Base-by-base conservation (phyloP, 1,284 basidiomycete species). In the Cryptococcus sp. region DNA sequence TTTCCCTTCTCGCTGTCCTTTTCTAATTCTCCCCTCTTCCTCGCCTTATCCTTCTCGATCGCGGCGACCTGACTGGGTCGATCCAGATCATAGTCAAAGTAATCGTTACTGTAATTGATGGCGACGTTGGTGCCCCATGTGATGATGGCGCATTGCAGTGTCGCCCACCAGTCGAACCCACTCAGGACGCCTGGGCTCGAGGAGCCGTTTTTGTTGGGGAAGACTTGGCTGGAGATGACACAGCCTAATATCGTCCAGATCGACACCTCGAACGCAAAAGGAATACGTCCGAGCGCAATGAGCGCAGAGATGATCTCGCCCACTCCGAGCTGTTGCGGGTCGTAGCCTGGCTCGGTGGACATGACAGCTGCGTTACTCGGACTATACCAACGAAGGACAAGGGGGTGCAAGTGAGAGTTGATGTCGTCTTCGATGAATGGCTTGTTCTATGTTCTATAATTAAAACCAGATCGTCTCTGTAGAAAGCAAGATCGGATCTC, bases 71-170 rank as follows among this genome's bases (percentile, higher is more conserved):
- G 59, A 16, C 60, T 62, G 0, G 64, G 62, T 38, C 64, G 52
- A 54, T 68, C 66, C 43, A 68, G 47, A 27, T 66, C 54, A 53
- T 55, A 68, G 49, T 68, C 66, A 54, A 68, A 68, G 46, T 64
- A 68, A 46, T 68, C 66, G 50, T 68, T 68, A 3, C 60, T 61
- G 41, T 66, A 68, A 45, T 68, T 68, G 54, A 68, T 68, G n/a
- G 60, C 54, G 20, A 68, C 52, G 38, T 68, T 68, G 30, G 66
- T 68, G 1, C 64, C 66, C 66, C 66, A 68, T 13, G 57, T 58
- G 13, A 64, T 59, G 16, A 68, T 51, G 30, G 62, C 59, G 39
- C 64, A 68, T 25, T 65, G 66, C 3, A 64, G 6, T 6, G 60
- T 57, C 5, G 62, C 62, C 52, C 55, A 57, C 54, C 55, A 64